Percentiles rank a stretch among this genome's conserved stretches.
Evolutionary conservation across 345 rosid species (phyloP).

Genomic region (thale cress (Arabidopsis thaliana)): DNA sequence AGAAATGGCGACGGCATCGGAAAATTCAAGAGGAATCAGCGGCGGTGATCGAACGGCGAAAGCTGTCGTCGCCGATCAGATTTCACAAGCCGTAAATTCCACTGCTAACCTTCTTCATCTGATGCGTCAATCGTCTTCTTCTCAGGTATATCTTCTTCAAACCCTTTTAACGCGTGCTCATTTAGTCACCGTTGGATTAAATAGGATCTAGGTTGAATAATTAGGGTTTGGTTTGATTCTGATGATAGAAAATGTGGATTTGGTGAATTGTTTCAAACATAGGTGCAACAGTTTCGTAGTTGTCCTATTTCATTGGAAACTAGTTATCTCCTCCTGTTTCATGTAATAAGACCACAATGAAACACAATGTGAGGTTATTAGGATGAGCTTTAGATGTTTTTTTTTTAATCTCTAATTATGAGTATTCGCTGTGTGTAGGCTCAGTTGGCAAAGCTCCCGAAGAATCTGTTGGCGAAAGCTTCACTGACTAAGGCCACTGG

Average conservation of each 20-base stretch:
- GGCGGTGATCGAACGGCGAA: constrained; percentile 68
- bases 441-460: constrained; percentile 72
- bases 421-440: constrained; percentile 50
- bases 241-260: background rate
- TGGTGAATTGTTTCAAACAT: background rate
- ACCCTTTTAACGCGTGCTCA: background rate
- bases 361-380: background rate
- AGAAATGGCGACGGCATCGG: constrained; percentile 42
- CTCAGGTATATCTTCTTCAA: constrained; percentile 53
- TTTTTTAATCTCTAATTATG: background rate
- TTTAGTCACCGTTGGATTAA: constrained; percentile 1
- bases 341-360: constrained; percentile 4
- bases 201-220: background rate
- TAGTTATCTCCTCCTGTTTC: background rate
- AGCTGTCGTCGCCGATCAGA: constrained; percentile 76
- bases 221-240: background rate
- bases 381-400: constrained; percentile 3
- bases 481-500: constrained; percentile 73
- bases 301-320: background rate
- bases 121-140: constrained; percentile 82
- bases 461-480: constrained; percentile 76
- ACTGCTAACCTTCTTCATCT: constrained; percentile 84
- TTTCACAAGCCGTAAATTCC: constrained; percentile 76
- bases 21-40: constrained; percentile 39
- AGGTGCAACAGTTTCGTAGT: background rate